Percentiles rank a stretch among this genome's conserved stretches.
Conservation (phyloP, 1,284 basidiomycete genomes). For the Grifola frondosa region DNA sequence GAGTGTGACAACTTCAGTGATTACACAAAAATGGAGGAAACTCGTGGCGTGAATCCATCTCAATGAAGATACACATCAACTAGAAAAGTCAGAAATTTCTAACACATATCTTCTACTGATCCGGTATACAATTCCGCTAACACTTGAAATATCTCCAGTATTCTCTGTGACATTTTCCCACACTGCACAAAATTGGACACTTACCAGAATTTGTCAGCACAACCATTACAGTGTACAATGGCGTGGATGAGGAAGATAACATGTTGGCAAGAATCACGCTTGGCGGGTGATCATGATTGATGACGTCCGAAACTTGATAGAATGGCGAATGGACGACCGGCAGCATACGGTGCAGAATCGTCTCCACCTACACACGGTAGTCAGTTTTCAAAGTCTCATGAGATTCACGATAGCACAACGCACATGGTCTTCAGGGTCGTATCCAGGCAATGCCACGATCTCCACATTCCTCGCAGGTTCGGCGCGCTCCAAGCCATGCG, state of each 20-base stretch:
- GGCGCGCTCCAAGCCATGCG: slow-evolving; percentile 61
- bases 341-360: slow-evolving; percentile 34
- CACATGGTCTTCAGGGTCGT: slow-evolving; percentile 45
- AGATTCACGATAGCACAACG: no score
- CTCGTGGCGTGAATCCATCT: no score
- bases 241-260: slow-evolving; percentile 45
- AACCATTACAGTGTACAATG: slow-evolving; percentile 54
- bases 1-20: neutral
- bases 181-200: slow-evolving; percentile 17
- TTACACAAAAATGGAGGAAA: no score
- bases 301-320: slow-evolving; percentile 43
- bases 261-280: slow-evolving; percentile 50
- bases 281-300: slow-evolving; percentile 50
- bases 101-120: no score
- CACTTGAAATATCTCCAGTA: no score
- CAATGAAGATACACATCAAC: no score
- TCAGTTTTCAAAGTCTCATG: neutral
- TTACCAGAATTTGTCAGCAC: slow-evolving; percentile 50
- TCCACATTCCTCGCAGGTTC: slow-evolving; percentile 65
- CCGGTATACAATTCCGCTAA: no score
- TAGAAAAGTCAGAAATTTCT: no score
- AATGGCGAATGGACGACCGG: slow-evolving; percentile 58
- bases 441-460: slow-evolving; percentile 49
- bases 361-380: slow-evolving; percentile 17
- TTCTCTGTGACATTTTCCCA: no score